Conservation (phyloP, 805 yeast genomes). For the Saturnispora gosingensis region DNA sequence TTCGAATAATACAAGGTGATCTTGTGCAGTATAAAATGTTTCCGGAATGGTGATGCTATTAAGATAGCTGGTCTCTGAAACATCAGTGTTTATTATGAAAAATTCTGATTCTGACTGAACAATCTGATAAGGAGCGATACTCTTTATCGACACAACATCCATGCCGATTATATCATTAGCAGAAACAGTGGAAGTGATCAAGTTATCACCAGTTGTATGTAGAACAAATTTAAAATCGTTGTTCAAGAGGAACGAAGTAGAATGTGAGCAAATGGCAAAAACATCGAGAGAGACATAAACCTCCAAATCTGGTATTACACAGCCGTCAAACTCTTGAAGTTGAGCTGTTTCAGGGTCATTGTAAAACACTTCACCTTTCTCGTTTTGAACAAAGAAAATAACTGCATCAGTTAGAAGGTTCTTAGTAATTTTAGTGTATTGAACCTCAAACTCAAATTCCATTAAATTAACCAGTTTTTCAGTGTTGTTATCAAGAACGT, state of each 20-base stretch:
- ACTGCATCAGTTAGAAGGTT: neutral
- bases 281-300: neutral
- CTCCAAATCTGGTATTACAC: constrained; percentile 4
- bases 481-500: neutral
- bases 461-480: neutral
- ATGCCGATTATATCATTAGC: constrained; percentile 2
- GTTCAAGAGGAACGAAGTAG: constrained; percentile 6
- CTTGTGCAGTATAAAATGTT: constrained; percentile 14
- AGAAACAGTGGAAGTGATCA: constrained; percentile 5
- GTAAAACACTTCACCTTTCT: neutral
- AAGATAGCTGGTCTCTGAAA: neutral
- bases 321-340: neutral
- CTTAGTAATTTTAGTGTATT: neutral
- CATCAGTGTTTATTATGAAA: constrained; percentile 15
- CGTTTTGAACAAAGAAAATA: neutral
- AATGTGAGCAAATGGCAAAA: constrained; percentile 8
- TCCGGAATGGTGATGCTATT: constrained; percentile 10
- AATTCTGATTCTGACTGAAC: constrained; percentile 6
- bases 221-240: neutral
- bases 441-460: neutral
- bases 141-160: neutral
- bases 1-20: constrained; percentile 9
- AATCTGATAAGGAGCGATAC: constrained; percentile 3
- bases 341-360: neutral
- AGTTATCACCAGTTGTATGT: neutral